phyloP scores from a whole-genome alignment of 2,329 filamentous ascomycete species.

The Aureobasidium namibiae region DNA sequence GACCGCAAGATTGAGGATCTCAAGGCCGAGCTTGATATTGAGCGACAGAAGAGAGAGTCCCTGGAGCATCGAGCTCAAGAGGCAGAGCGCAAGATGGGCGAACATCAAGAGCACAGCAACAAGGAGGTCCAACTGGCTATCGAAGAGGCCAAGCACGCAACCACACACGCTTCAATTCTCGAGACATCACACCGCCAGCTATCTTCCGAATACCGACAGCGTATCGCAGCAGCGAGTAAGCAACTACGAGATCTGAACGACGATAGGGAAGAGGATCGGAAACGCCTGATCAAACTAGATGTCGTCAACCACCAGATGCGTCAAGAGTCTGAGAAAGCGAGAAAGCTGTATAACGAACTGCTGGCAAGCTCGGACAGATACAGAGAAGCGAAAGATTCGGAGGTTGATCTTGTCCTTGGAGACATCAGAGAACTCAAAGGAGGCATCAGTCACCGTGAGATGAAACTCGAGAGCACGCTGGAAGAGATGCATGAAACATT shows the following conservation, averaged over 20 bases:
- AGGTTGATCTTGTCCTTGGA: slow-evolving; percentile 51
- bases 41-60: slow-evolving; percentile 52
- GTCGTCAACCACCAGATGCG: slow-evolving; percentile 68
- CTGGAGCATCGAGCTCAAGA: slow-evolving; percentile 53
- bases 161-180: slow-evolving; percentile 56
- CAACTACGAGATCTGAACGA: slow-evolving; percentile 49
- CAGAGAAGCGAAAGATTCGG: slow-evolving; percentile 55
- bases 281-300: slow-evolving; percentile 55
- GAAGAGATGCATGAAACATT: slow-evolving; percentile 52
- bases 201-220: slow-evolving; percentile 54
- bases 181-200: slow-evolving; percentile 65
- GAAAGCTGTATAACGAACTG: slow-evolving; percentile 56
- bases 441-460: slow-evolving; percentile 49
- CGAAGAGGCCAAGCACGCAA: slow-evolving; percentile 43
- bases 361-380: slow-evolving; percentile 54
- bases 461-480: slow-evolving; percentile 53
- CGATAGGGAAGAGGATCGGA: slow-evolving; percentile 49
- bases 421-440: slow-evolving; percentile 49
- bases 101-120: slow-evolving; percentile 50
- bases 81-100: slow-evolving; percentile 58
- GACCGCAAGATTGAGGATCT: slow-evolving; percentile 67
- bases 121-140: slow-evolving; percentile 52
- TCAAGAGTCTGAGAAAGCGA: slow-evolving; percentile 54
- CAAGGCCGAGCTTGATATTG: slow-evolving; percentile 54
- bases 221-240: slow-evolving; percentile 30